Base-by-base conservation (phyloP, 805 yeast genomes). In the Pichia cephalocereana region DNA sequence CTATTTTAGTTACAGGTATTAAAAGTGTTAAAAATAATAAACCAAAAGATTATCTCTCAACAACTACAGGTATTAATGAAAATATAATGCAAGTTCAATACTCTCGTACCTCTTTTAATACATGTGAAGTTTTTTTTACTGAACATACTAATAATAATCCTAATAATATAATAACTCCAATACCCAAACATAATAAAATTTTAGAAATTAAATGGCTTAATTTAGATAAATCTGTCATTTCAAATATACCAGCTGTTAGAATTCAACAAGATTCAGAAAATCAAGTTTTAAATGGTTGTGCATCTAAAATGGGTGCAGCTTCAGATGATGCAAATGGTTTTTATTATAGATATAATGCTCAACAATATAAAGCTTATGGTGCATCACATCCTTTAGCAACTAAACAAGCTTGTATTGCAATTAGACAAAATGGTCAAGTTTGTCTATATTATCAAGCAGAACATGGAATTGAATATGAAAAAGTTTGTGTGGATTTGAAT, bases 181-280 rank as follows among this genome's bases (percentile, higher is more conserved):
- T 23, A 11, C 32, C 32, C 14, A 30, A 30, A 30, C 32, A 41
- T 9, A 54, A 52, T 7, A 63, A 63, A 49, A 57, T 71, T 8
- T 70, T 77, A 14, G 78, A 82, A 0, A 74, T 83, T 61, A 76
- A 76, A 55, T 88, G 96, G 96, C 70, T 88, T 28, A 79, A 77
- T 41, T 67, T 77, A n/a, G 87, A 84, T 44, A 86, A 87, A 54
- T 78, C 82, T 1, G 76, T 79, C 41, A 71, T 81, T 17, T 66
- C 77, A 15, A 77, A 75, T 49, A 69, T 75, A n/a, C 85, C 86
- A 0, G 86, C 88, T 0, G 61, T 68, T 3, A 63, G 70, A 50
- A 62, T 57, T 4, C 63, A 60, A 17, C 52, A 60, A 9, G 55
- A 59, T 8, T 40, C 51, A 9, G 60, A 59, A 19, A 53, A 54